Percentiles rank a stretch among this genome's conserved stretches.
These are phyloP conservation scores for Claviceps citrina DNA, from an alignment of 2,329 filamentous ascomycete species.

Conservation along the genomic window DNA sequence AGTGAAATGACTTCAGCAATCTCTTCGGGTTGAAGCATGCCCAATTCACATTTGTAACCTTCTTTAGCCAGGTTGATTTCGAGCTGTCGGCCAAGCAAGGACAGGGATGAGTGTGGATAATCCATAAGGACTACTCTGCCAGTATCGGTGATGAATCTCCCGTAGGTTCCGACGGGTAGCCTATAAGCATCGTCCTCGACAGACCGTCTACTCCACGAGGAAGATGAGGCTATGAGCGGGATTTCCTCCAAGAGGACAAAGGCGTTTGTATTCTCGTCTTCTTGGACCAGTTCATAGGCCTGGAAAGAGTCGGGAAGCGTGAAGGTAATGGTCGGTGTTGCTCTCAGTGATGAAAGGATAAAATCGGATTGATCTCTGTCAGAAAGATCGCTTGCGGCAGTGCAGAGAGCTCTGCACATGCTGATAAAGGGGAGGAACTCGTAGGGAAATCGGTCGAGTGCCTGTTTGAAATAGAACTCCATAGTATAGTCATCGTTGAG, in stretches of 20 bases:
- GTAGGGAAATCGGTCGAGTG: slow-evolving; percentile 67
- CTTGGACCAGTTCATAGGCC: slow-evolving; percentile 61
- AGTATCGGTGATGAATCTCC: slow-evolving; percentile 63
- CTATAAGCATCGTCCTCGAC: slow-evolving; percentile 38
- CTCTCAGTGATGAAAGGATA: slow-evolving; percentile 49
- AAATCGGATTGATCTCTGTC: slow-evolving; percentile 27
- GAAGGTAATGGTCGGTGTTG: slow-evolving; percentile 62
- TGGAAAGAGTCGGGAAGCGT: slow-evolving; percentile 56
- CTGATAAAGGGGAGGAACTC: slow-evolving; percentile 68
- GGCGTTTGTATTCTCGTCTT: slow-evolving; percentile 73
- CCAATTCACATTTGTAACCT: slow-evolving; percentile 36
- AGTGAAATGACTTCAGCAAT: slow-evolving; percentile 60
- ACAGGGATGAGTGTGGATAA: slow-evolving; percentile 63
- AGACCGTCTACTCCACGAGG: slow-evolving; percentile 28
- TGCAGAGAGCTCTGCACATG: slow-evolving; percentile 49
- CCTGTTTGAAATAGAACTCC: slow-evolving; percentile 46
- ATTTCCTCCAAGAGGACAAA: slow-evolving; percentile 53
- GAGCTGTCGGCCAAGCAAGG: slow-evolving; percentile 62
- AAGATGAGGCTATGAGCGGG: slow-evolving; percentile 41
- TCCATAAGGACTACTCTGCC: slow-evolving; percentile 62
- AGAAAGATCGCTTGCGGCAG: slow-evolving; percentile 16
- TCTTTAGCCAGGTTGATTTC: slow-evolving; percentile 49
- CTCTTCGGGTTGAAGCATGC: slow-evolving; percentile 41
- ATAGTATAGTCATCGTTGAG: slow-evolving; percentile 31
- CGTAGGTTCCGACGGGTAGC: slow-evolving; percentile 50